Evolutionary conservation across 257 asterid species (phyloP).

Genomic region (Cruciata laevipes): DNA sequence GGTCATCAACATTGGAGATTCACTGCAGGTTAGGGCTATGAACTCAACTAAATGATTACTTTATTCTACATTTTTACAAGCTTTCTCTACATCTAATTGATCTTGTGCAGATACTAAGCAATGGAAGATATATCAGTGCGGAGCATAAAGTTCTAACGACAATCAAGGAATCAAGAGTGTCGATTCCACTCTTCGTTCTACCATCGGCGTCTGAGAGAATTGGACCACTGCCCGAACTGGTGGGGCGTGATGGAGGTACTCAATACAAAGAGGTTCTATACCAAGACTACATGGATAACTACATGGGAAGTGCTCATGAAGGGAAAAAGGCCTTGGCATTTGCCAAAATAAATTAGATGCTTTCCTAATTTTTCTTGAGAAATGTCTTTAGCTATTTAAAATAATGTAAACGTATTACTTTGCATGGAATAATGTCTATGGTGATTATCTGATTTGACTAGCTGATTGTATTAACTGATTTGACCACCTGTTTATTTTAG

Average conservation of each 20-base stretch:
- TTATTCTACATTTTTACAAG: too few species aligned
- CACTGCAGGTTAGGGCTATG: not conserved
- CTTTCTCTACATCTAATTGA: too few species aligned
- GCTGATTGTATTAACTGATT: too few species aligned
- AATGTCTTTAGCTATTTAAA: too few species aligned
- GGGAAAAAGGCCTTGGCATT: not conserved
- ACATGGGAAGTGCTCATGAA: not conserved
- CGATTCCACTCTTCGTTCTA: not conserved
- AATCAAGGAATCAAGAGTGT: not conserved
- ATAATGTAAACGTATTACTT: too few species aligned
- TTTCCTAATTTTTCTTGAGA: too few species aligned
- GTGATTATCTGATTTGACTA: too few species aligned
- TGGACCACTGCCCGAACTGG: not conserved
- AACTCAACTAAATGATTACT: too few species aligned
- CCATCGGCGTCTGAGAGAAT: not conserved
- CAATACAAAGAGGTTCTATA: not conserved
- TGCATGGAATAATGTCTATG: too few species aligned
- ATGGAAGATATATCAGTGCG: not conserved
- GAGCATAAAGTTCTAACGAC: not conserved
- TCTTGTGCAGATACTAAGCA: not conserved
- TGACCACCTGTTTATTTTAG: too few species aligned
- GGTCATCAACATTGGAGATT: not conserved
- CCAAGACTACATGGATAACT: not conserved
- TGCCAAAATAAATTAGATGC: not conserved
- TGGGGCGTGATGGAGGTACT: not conserved